Evolutionary conservation across 805 yeast species (phyloP), one percentile per base, ranked within the genome.

Genomic region (Maudiozyma bulderi): DNA sequence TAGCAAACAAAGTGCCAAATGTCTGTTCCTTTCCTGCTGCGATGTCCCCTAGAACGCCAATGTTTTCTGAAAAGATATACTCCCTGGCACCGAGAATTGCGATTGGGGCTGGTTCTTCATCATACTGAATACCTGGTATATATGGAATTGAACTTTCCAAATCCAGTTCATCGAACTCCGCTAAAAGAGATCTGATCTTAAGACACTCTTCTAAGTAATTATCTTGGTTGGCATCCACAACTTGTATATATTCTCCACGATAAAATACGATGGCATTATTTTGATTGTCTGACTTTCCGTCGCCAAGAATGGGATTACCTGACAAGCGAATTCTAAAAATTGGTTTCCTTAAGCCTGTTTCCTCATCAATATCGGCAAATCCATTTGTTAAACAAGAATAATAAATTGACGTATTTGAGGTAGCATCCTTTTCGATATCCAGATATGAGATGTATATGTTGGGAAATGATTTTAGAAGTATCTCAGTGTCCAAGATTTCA

Each of bases 1-100:
- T 76, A 1, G 97, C 95, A 73, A 91, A 90, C 59, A 91, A 71
- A 0, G 98, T 90, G 29, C 98, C 98, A 72, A 90, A 90, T 1
- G 98, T 90, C 68, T 91, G 96, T 63, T 90, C 98, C 66, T 90
- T 90, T 8, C 96, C 96, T 20, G 98, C 98, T 26, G 97, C 97
- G 56, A 90, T 86, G 68, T 90, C 97, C 44, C 97, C 98, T 40
- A 90, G 72, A 10, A 90, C 84, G 50, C 98, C 98, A 51, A 87
- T 81, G 61, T 86, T 86, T 67, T 90, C 97, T 2, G 95, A 85
- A 69, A 91, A 91, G 32, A 91, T 89, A 63, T 88, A 89, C 63
- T 91, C 98, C 58, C 98, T 78, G 1, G 97, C 96, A 41, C 98
- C 97, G 41, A 91, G 76, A 58, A 91, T 89, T 0, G 97, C 98